A percentile compares a stretch with the other conserved stretches of the same genome.
These are phyloP conservation scores for Ophiostoma triangulosporum DNA, from an alignment of 2,329 filamentous ascomycete species.

Conservation along the genomic window DNA sequence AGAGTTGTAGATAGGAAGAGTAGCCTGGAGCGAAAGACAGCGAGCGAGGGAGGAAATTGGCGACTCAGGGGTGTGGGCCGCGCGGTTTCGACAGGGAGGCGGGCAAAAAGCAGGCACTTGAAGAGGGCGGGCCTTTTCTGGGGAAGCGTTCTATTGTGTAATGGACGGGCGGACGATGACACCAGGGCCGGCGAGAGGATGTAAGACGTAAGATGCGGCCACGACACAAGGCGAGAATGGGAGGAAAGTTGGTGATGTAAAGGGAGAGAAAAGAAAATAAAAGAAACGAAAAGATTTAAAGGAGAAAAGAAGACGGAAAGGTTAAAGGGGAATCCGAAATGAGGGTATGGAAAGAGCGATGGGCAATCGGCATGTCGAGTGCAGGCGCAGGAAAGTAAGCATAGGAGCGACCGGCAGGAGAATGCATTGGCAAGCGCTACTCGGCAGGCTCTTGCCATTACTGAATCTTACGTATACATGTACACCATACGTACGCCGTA, in stretches of 20 bases:
- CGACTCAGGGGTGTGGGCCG: conserved; percentile 5
- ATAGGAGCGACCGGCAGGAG: background rate
- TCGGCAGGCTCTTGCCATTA: background rate
- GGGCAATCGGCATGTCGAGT: background rate
- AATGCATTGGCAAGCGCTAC: background rate
- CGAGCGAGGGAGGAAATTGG: conserved; percentile 7
- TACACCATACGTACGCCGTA: too few relatives aligned
- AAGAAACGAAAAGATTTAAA: background rate
- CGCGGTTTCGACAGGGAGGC: conserved; percentile 1
- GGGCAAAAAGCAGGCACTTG: conserved; percentile 1
- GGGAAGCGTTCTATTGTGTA: conserved; percentile 1
- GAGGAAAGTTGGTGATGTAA: background rate
- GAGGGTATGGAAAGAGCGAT: background rate
- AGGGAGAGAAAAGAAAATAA: background rate
- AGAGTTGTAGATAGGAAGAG: background rate
- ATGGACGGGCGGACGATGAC: background rate
- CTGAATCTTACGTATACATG: too few relatives aligned
- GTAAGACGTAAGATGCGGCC: conserved; percentile 1
- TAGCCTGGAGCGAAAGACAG: background rate
- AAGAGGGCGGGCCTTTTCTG: conserved; percentile 4
- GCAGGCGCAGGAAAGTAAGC: background rate
- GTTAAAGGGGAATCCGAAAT: too few relatives aligned
- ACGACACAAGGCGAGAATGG: background rate
- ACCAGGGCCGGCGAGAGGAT: conserved; percentile 3
- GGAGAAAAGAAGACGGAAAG: background rate